Evolutionary conservation across 179 eudicot species (phyloP).

Genomic region (Spinacia oleracea): DNA sequence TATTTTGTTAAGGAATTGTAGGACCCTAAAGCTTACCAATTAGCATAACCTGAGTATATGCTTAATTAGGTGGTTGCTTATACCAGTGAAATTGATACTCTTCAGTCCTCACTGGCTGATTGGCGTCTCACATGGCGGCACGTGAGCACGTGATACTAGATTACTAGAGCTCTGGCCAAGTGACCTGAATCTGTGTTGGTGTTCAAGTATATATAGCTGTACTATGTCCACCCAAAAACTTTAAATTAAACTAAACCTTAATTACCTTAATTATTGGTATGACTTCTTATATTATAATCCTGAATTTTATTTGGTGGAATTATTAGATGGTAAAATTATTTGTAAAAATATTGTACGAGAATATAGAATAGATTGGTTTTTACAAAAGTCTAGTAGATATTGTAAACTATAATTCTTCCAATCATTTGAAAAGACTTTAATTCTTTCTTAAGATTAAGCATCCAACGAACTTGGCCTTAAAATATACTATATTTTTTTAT

Average conservation of each 20-base stretch:
- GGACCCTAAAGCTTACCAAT: too few relatives aligned
- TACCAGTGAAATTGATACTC: constrained; percentile 25
- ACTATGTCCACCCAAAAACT: background rate
- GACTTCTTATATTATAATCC: constrained; percentile 3
- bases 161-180: constrained; percentile 25
- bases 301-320: background rate
- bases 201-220: background rate
- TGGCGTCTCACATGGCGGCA: constrained; percentile 33
- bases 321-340: too few relatives aligned
- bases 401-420: constrained; percentile 13
- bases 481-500: too few relatives aligned
- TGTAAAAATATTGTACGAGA: background rate
- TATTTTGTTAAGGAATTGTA: too few relatives aligned
- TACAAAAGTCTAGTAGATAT: constrained; percentile 18
- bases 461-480: constrained; percentile 20
- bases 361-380: background rate
- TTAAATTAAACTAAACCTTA: background rate
- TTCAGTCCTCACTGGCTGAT: constrained; percentile 30
- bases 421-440: constrained; percentile 20
- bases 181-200: constrained; percentile 16
- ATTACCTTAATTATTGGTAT: background rate
- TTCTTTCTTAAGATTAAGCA: background rate
- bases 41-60: too few relatives aligned
- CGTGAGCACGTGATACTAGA: constrained; percentile 36
- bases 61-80: constrained; percentile 20